Evolutionary conservation across 2,329 filamentous ascomycete genomes (phyloP).

Genomic region (Ophiocordyceps camponoti-saundersi): DNA sequence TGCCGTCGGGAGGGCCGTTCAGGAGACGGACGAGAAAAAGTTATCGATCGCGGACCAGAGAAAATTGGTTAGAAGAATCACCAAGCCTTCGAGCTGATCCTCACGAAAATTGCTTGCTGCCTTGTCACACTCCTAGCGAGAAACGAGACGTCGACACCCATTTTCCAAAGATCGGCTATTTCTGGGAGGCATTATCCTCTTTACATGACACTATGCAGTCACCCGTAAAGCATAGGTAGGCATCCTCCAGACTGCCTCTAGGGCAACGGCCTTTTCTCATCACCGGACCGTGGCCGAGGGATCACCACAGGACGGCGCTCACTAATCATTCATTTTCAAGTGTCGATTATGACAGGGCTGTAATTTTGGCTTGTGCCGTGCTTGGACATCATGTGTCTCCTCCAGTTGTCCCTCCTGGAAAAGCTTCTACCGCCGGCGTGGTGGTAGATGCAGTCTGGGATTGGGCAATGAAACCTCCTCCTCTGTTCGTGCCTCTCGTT

Average conservation of each 20-base stretch:
- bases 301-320: no score
- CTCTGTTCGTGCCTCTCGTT: slow-evolving; percentile 45
- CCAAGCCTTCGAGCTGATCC: slow-evolving; percentile 36
- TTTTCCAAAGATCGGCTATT: no score
- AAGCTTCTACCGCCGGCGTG: slow-evolving; percentile 38
- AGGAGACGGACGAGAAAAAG: slow-evolving; percentile 54
- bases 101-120: no score
- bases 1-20: slow-evolving; percentile 61
- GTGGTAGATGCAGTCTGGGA: slow-evolving; percentile 38
- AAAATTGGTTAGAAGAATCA: slow-evolving; percentile 48
- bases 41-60: slow-evolving; percentile 50
- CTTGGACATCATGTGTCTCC: slow-evolving; percentile 44
- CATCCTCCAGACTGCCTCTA: no score
- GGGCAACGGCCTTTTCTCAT: no score
- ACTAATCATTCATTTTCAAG: neutral
- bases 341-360: neutral
- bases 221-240: neutral
- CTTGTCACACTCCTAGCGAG: neutral
- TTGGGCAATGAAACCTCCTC: slow-evolving; percentile 40
- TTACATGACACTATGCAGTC: neutral
- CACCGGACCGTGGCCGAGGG: no score
- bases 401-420: slow-evolving; percentile 46
- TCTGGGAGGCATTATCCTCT: neutral
- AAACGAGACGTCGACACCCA: no score
- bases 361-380: slow-evolving; percentile 24